These are phyloP conservation scores for Ceratocystis smalleyi DNA, from an alignment of 2,329 filamentous ascomycete genomes.

Conservation along the genomic window DNA sequence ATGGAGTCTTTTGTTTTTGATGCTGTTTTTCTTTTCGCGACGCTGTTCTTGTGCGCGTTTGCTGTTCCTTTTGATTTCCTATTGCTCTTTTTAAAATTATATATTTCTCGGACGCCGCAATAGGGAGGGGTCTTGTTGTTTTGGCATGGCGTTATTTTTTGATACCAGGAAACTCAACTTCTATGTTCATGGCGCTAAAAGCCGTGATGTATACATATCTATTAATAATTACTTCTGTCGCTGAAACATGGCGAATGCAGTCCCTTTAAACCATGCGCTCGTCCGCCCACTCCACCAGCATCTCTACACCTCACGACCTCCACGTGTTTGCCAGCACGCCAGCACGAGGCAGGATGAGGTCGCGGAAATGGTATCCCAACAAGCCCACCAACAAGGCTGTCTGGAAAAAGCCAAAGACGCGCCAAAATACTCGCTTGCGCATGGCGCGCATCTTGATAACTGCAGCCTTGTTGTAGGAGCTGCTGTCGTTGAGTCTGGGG, in stretches of 20 bases:
- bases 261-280: background rate
- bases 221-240: background rate
- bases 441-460: conserved; percentile 16
- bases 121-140: background rate
- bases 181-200: background rate
- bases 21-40: background rate
- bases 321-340: background rate
- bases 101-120: background rate
- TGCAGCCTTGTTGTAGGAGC: conserved; percentile 12
- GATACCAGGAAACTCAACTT: background rate
- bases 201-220: background rate
- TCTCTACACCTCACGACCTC: background rate
- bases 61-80: background rate
- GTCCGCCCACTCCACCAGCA: too few relatives aligned
- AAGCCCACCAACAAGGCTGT: conserved; percentile 12
- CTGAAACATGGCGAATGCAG: too few relatives aligned
- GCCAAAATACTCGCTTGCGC: conserved; percentile 17
- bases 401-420: conserved; percentile 16
- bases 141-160: conserved; percentile 4
- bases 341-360: conserved; percentile 5
- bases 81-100: background rate
- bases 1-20: background rate
- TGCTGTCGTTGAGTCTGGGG: conserved; percentile 19
- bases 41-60: background rate
- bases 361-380: conserved; percentile 11